Evolutionary conservation across 441 rosid species (phyloP).

Genomic region (Gossypium davidsonii): DNA sequence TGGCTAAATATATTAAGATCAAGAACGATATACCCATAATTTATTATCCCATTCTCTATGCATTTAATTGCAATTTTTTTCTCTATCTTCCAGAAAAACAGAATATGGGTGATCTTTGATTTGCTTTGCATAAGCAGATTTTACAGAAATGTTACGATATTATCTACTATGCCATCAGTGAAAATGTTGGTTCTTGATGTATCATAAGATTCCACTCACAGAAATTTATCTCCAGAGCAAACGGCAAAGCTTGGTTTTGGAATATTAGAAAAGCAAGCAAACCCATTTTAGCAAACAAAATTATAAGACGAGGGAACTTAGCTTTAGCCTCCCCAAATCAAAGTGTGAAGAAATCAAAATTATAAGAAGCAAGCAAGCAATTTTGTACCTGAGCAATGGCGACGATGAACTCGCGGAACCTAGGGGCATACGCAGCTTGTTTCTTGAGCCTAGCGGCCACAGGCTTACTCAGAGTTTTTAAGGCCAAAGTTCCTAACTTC

Average conservation of each 20-base stretch:
- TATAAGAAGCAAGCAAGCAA: background rate
- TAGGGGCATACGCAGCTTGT: slow-evolving; percentile 53
- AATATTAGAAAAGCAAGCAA: background rate
- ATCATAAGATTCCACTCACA: background rate
- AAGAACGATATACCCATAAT: background rate
- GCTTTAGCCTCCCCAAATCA: background rate
- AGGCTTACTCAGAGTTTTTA: slow-evolving; percentile 58
- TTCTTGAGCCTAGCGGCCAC: slow-evolving; percentile 52
- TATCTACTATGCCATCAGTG: too few species aligned
- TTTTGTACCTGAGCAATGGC: slow-evolving; percentile 49
- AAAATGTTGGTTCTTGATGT: too few species aligned
- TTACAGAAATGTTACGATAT: background rate
- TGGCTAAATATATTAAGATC: background rate
- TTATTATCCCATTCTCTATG: background rate
- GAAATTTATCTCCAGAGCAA: background rate
- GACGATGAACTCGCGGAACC: slow-evolving; percentile 49
- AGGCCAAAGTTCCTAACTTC: slow-evolving; percentile 50
- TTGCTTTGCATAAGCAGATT: background rate
- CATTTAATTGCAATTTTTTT: background rate
- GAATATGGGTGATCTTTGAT: background rate
- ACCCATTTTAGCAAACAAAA: background rate
- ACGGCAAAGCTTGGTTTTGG: background rate
- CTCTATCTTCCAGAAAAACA: background rate
- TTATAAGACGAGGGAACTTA: background rate
- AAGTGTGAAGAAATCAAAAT: background rate